Conservation (phyloP, 805 yeast species). For the Ogataea zsoltii region DNA sequence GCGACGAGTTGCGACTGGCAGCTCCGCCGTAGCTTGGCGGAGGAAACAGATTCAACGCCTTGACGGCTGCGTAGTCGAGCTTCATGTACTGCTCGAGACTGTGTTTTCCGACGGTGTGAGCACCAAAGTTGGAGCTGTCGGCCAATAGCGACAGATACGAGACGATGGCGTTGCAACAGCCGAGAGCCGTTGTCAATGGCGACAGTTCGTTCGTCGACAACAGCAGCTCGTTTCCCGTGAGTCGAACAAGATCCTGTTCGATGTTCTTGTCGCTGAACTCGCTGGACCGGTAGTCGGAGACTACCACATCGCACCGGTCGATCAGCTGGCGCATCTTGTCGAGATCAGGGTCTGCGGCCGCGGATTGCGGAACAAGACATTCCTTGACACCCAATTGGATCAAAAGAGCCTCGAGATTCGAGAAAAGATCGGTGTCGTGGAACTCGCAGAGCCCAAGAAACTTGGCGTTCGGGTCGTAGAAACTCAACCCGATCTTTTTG, state of each 20-base stretch:
- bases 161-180: conserved; percentile 68
- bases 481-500: conserved; percentile 71
- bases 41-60: conserved; percentile 86
- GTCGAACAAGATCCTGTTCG: conserved; percentile 74
- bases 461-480: conserved; percentile 69
- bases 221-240: conserved; percentile 58
- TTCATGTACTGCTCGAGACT: conserved; percentile 82
- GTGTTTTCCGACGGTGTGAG: conserved; percentile 61
- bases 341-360: conserved; percentile 49
- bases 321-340: conserved; percentile 69
- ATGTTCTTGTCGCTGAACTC: conserved; percentile 67
- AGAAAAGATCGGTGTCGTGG: conserved; percentile 81
- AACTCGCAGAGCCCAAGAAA: conserved; percentile 75
- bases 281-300: conserved; percentile 56
- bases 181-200: conserved; percentile 51
- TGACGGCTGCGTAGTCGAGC: conserved; percentile 85
- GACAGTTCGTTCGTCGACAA: conserved; percentile 57
- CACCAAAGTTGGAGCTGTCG: conserved; percentile 55
- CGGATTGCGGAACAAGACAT: conserved; percentile 56
- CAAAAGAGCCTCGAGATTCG: conserved; percentile 81
- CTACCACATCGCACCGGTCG: conserved; percentile 75
- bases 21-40: conserved; percentile 46
- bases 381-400: conserved; percentile 92
- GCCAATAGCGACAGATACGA: conserved; percentile 65
- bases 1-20: conserved; percentile 45